Evolutionary conservation across 1,284 basidiomycete genomes (phyloP), one percentile per base, ranked within the genome.

Genomic region (Ustilago trichophora): DNA sequence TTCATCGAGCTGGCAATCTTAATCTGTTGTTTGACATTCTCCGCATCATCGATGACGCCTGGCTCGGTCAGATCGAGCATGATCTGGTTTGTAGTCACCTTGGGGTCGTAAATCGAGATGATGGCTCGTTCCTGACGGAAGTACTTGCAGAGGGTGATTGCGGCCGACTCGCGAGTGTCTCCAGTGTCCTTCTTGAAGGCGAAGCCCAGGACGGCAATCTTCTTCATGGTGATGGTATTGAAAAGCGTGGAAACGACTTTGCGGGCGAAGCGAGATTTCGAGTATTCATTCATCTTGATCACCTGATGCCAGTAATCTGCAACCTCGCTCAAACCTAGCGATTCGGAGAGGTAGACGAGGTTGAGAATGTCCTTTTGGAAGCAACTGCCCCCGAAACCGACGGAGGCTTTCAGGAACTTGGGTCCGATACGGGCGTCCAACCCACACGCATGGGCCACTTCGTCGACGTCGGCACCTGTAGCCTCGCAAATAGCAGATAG

Each of bases 401-500:
- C 91, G 35, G 89, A 91, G 32, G 92, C 91, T 83, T 92, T 93
- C 78, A 98, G 86, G 88, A 98, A 99, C 83, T 92, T 95, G 78
- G 92, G 87, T 4, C 96, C 96, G 55, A 99, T 87, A 70, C 96
- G 92, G 21, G 88, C 87, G 83, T 99, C 96, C 75, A 89, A 89
- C 26, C 95, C 95, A 79, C 97, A 90, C 10, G 96, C 94, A 80
- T 91, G 87, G 3, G 96, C 90, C 67, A 98, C 95, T 84, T 98
- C 96, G 83, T 97, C 93, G 57, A 99, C 93, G 85, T 95, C 95
- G 55, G 96, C 96, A 45, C 95, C 96, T 6, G 96, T 99, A n/a
- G 93, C 93, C 84, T 98, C 96, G 83, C 96, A 98, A 82, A 99
- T 97, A 48, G 96, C 96, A 21, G 93, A 95, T 35, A 99, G 89